Evolutionary conservation across 495 filamentous ascomycete genomes (phyloP), one percentile per base, ranked within the genome.

Genomic region (Chaetomidium leptoderma): DNA sequence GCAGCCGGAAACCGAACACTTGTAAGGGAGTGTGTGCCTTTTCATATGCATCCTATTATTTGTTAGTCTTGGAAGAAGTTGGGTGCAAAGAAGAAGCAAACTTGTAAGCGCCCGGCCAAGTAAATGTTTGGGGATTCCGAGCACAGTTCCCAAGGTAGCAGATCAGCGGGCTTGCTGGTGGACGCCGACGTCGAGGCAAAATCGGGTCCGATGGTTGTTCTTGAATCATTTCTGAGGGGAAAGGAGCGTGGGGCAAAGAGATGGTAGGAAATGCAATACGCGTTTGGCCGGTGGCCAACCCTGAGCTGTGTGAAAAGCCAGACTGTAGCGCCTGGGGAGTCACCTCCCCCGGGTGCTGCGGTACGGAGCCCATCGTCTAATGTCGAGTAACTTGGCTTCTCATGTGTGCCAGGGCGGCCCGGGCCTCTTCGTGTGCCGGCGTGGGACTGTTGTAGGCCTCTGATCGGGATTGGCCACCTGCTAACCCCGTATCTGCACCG

Each of bases 341-440:
- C 17, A 19, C 3, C 21, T 26, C 40, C 37, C 48, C 39, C 17
- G n/a, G n/a, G n/a, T 9, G 29, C 17, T 33, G 40, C 48, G 11
- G 48, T 30, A 21, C 48, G 27, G 40, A 51, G 24, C 39, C 11
- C 13, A 8, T 48, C 56, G 19, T 29, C 56, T 59, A 59, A 53
- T 29, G 40, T 17, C 40, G 47, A 37, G n/a, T 17, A 42, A 53
- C 48, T 29, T 40, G 30, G 56, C 30, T 53, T 44, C 39, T n/a
- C 37, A 46, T 46, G 37, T 59, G 56, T 30, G 30, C 24, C 23
- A 48, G 46, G 48, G 48, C 56, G 26, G 23, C 24, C 14, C 23
- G 14, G 26, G 27, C 16, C 6, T 17, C 45, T 6, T 19, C 27
- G 6, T 30, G 3, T n/a, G n/a, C n/a, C n/a, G n/a, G n/a, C n/a